Evolutionary conservation across 495 filamentous ascomycete species (phyloP), one percentile per base, ranked within the genome.

Genomic region (Penicillium goetzii): DNA sequence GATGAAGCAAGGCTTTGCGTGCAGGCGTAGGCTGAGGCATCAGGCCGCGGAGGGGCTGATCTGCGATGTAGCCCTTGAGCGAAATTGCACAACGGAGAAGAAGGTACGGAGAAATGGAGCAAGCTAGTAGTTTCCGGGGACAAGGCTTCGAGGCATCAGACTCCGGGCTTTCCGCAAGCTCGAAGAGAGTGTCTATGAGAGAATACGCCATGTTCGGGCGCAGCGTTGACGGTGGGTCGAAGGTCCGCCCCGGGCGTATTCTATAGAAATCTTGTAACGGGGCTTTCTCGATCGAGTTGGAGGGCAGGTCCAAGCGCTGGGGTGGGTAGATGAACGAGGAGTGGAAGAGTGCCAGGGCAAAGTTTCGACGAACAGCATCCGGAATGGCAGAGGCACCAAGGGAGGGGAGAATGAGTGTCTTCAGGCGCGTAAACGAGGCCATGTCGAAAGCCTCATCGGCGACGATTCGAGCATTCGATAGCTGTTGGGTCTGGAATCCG

Each of bases 21-120:
- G 97, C 91, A 0, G 86, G 86, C 15, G 89, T 83, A 5, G 95
- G 95, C 73, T 96, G 92, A 33, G 95, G 95, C 89, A 95, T 93
- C n/a, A 87, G 80, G 0, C 95, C 96, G 17, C 95, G 83, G 12
- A 99, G 80, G 17, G 95, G 95, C 68, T 97, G 95, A 74, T 99
- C 95, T 6, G 92, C 90, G 50, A 94, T 89, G 68, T 96, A 97
- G 4, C 87, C 80, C 54, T 92, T 86, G 32, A 99, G 74, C 1
- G 92, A 87, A 9, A 97, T 79, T 2, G 90, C 92, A 26, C 86
- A 87, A 6, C 95, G 88, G 5, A 97, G 81, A 53, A 98, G 91
- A 0, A 98, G 80, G 65, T 92, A 95, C 0, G 93, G 92, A 3
- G 91, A 89, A 3, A 90, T 86, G 1, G 89, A 89, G 67, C 87